Percentiles rank a stretch among this genome's conserved stretches.
phyloP scores from a whole-genome alignment of 1,284 basidiomycete genomes.

The Calocybe gambosa region DNA sequence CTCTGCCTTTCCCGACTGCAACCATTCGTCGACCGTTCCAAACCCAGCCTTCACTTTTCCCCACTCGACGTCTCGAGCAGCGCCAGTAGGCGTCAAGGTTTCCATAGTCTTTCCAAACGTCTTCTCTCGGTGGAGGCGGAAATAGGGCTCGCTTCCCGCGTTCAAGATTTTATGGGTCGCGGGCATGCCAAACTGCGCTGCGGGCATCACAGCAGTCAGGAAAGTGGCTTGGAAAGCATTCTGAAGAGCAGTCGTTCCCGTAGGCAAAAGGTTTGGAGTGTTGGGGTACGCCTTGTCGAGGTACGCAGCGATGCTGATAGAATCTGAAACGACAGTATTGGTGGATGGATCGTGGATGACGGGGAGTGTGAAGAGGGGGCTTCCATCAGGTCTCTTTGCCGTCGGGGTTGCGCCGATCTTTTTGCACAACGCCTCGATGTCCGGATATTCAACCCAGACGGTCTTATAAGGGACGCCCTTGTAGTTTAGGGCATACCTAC shows the following conservation, averaged over 20 bases:
- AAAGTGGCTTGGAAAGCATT: constrained; percentile 3
- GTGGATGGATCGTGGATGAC: constrained; percentile 25
- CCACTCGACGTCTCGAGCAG: constrained; percentile 25
- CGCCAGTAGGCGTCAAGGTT: constrained; percentile 26
- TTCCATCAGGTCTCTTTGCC: constrained; percentile 20
- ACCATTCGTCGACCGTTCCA: constrained; percentile 24
- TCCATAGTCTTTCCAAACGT: constrained; percentile 30
- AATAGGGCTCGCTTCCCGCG: constrained; percentile 30
- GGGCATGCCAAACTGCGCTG: constrained; percentile 21
- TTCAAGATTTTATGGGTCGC: constrained; percentile 22
- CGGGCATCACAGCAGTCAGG: constrained; percentile 8
- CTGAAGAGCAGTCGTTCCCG: constrained; percentile 22
- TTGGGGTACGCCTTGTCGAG: constrained; percentile 37
- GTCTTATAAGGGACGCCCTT: constrained; percentile 31
- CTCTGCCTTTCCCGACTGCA: constrained; percentile 22
- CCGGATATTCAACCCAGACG: constrained; percentile 30
- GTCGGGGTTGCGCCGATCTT: constrained; percentile 26
- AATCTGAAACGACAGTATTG: constrained; percentile 28
- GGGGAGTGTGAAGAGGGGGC: constrained; percentile 28
- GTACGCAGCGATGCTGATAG: constrained; percentile 32
- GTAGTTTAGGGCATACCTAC: constrained; percentile 28
- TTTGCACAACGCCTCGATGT: constrained; percentile 25
- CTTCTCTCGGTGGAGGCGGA: constrained; percentile 29
- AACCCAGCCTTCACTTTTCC: constrained; percentile 25
- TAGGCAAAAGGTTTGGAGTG: constrained; percentile 23